Percentiles rank a stretch among this genome's conserved stretches.
These are phyloP conservation scores for Brettanomyces nanus DNA, from an alignment of 805 yeast species.

Conservation along the genomic window DNA sequence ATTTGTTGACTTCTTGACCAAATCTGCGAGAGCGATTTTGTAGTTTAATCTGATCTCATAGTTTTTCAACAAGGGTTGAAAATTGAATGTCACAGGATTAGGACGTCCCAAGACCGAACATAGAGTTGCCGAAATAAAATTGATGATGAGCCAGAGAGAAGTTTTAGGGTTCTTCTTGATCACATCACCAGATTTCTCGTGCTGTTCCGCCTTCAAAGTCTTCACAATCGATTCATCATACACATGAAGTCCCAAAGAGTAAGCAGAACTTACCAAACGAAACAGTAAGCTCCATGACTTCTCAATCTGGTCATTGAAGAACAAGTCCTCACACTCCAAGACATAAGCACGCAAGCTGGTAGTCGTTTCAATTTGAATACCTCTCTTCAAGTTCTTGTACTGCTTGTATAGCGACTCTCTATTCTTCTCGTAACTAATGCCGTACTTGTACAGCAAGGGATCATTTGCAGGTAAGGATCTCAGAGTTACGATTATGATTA, in stretches of 20 bases:
- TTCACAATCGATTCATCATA: slow-evolving; percentile 25
- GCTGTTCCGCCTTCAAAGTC: slow-evolving; percentile 24
- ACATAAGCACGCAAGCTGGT: slow-evolving; percentile 42
- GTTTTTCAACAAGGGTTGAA: slow-evolving; percentile 25
- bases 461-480: slow-evolving; percentile 25
- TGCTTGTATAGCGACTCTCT: slow-evolving; percentile 29
- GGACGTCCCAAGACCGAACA: slow-evolving; percentile 48
- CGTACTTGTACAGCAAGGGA: slow-evolving; percentile 15
- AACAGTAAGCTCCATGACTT: slow-evolving; percentile 45
- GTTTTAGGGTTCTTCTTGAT: slow-evolving; percentile 30
- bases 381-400: slow-evolving; percentile 37
- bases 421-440: slow-evolving; percentile 16
- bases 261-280: slow-evolving; percentile 40
- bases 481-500: slow-evolving; percentile 35
- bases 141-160: slow-evolving; percentile 43
- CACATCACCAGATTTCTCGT: slow-evolving; percentile 22
- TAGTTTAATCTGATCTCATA: slow-evolving; percentile 29
- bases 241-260: slow-evolving; percentile 45
- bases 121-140: slow-evolving; percentile 37
- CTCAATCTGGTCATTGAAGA: slow-evolving; percentile 40
- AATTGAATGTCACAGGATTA: slow-evolving; percentile 39
- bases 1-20: slow-evolving; percentile 39
- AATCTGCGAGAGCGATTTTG: slow-evolving; percentile 42
- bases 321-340: slow-evolving; percentile 43
- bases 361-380: slow-evolving; percentile 38